These are phyloP conservation scores for Porogramme epimiltina DNA, from an alignment of 1,284 basidiomycete species.

Conservation along the genomic window DNA sequence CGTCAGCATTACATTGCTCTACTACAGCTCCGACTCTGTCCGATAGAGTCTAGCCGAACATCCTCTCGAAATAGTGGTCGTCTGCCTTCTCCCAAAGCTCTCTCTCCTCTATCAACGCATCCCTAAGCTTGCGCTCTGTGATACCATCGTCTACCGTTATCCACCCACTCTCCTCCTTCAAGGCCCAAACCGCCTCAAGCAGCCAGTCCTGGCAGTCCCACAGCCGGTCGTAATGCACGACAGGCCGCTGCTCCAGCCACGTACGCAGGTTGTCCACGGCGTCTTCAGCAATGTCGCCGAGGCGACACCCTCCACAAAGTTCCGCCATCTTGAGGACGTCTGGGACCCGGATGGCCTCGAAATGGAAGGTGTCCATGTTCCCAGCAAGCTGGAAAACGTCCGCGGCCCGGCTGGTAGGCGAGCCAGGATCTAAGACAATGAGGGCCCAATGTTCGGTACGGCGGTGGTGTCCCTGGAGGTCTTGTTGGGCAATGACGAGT, in stretches of 20 bases:
- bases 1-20: too few species aligned
- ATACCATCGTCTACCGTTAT: background rate
- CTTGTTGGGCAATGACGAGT: constrained; percentile 1
- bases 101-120: constrained; percentile 3
- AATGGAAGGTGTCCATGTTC: constrained; percentile 7
- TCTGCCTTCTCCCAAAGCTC: constrained; percentile 3
- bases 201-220: constrained; percentile 10
- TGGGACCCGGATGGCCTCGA: constrained; percentile 1
- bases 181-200: background rate
- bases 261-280: background rate
- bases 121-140: background rate
- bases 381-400: constrained; percentile 4
- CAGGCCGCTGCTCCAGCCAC: background rate
- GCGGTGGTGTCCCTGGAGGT: constrained; percentile 3
- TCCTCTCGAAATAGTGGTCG: constrained; percentile 1
- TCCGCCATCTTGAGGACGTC: background rate
- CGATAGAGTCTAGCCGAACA: too few species aligned
- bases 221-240: constrained; percentile 1
- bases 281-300: constrained; percentile 1
- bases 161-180: constrained; percentile 1
- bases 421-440: background rate
- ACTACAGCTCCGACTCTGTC: too few species aligned
- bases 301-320: background rate
- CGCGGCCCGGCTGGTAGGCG: background rate
- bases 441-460: constrained; percentile 5